Percentiles rank a stretch among this genome's conserved stretches.
Conservation (phyloP, 208 protist species). For the Balamuthia mandrillaris region DNA sequence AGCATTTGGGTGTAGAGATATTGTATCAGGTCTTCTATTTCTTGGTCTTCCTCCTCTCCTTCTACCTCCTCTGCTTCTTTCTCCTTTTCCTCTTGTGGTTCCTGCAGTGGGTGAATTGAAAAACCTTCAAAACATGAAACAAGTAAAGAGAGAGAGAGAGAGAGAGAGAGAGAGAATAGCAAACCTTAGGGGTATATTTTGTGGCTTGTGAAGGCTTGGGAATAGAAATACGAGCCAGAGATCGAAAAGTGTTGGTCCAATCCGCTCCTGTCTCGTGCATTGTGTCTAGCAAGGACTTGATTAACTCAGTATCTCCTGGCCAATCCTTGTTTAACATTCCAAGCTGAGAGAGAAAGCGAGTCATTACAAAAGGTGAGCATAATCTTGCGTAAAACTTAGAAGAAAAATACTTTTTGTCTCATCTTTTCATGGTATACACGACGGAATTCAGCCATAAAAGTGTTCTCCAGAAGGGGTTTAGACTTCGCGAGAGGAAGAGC, state of each 20-base stretch:
- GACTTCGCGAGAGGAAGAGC: neutral
- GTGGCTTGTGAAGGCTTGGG: neutral
- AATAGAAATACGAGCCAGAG: neutral
- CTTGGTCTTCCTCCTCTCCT: no score
- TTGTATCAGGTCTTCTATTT: no score
- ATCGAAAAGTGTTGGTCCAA: conserved; percentile 38
- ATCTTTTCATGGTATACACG: conserved; percentile 35
- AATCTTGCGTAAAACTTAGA: no score
- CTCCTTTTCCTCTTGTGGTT: no score
- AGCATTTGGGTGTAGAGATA: no score
- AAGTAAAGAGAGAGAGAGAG: no score
- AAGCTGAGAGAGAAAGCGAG: conserved; percentile 14
- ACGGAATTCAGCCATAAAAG: conserved; percentile 21
- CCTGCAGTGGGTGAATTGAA: no score
- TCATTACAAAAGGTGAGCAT: neutral
- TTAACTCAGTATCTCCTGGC: conserved; percentile 17
- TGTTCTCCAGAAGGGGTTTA: conserved; percentile 3
- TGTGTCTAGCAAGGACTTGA: conserved; percentile 35
- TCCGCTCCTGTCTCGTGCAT: conserved; percentile 32
- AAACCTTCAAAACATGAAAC: no score
- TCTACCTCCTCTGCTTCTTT: no score
- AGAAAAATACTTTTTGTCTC: conserved; percentile 42
- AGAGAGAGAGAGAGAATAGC: no score
- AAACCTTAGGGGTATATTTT: no score
- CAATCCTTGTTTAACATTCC: conserved; percentile 9